Percentiles rank a stretch among this genome's conserved stretches.
phyloP scores from a whole-genome alignment of 176 grass and related monocot species.

The Oropetium thomaeum region DNA sequence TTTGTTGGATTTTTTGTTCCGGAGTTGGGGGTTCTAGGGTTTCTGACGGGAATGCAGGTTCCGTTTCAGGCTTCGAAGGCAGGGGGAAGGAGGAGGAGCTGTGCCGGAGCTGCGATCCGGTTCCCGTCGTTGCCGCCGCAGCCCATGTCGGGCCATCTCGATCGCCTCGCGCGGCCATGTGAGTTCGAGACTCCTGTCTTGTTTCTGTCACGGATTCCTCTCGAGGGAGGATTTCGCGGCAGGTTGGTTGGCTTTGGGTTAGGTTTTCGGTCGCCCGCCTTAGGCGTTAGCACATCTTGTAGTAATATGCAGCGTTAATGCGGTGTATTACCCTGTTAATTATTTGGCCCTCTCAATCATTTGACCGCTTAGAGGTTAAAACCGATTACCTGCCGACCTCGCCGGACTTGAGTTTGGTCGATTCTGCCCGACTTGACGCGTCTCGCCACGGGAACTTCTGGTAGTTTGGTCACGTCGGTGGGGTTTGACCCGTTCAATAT shows the following conservation, averaged over 20 bases:
- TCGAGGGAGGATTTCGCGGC: not conserved
- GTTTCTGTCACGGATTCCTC: not conserved
- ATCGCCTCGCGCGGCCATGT: conserved; percentile 80
- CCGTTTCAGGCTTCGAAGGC: conserved; percentile 42
- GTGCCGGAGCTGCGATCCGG: conserved; percentile 6
- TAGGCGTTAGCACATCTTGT: too few species aligned
- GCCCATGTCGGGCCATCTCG: conserved; percentile 81
- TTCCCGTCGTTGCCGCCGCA: not conserved
- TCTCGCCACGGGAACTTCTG: not conserved
- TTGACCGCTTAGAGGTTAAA: not conserved
- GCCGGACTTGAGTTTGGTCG: not conserved
- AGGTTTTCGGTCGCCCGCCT: not conserved
- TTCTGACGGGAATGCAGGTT: conserved; percentile 77
- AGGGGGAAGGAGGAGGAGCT: not conserved
- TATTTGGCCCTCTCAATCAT: not conserved
- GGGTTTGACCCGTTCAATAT: conserved; percentile 29
- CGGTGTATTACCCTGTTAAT: not conserved
- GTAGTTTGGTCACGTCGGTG: not conserved
- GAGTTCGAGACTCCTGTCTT: conserved; percentile 18
- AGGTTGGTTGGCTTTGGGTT: not conserved
- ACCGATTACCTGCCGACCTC: not conserved
- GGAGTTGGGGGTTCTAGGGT: conserved; percentile 26
- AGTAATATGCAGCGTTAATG: not conserved
- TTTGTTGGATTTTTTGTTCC: not conserved
- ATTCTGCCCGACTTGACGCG: not conserved